A percentile compares a stretch with the other conserved stretches of the same genome.
phyloP scores from a whole-genome alignment of 148 eudicot genomes.

The Tetragonia tetragonoides region DNA sequence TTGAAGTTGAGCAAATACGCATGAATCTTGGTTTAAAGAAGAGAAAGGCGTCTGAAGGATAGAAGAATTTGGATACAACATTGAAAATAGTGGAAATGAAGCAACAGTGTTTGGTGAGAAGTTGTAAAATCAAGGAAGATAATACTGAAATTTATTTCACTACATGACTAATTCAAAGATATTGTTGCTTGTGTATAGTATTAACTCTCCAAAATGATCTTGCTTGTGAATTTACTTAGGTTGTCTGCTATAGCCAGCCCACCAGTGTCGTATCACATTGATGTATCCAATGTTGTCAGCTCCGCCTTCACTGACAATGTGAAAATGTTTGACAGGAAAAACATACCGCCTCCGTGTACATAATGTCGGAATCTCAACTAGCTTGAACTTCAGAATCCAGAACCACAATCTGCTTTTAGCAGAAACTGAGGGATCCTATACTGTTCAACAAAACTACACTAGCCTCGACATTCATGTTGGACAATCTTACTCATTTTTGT shows the following conservation, averaged over 20 bases:
- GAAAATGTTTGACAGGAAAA: constrained; percentile 49
- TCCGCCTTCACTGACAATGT: neutral
- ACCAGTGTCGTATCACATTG: neutral
- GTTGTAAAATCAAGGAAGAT: neutral
- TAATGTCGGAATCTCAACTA: constrained; percentile 87
- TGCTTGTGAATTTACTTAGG: neutral
- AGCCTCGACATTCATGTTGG: constrained; percentile 95
- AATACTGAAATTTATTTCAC: neutral
- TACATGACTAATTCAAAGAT: neutral
- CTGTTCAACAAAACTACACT: constrained; percentile 91
- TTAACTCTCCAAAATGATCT: too few relatives aligned
- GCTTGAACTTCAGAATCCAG: constrained; percentile 93
- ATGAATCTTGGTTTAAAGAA: neutral
- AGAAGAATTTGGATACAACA: neutral
- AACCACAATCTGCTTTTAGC: constrained; percentile 86
- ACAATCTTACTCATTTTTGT: constrained; percentile 92
- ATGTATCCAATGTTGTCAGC: neutral
- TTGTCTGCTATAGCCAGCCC: neutral
- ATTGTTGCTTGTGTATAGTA: neutral
- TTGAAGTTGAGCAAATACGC: neutral
- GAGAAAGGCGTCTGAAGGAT: neutral
- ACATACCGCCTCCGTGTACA: constrained; percentile 91
- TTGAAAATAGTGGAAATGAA: neutral
- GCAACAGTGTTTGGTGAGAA: neutral
- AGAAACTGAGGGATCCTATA: constrained; percentile 93